Evolutionary conservation across 208 protist genomes (phyloP).

Genomic region (Trypanosoma avium): DNA sequence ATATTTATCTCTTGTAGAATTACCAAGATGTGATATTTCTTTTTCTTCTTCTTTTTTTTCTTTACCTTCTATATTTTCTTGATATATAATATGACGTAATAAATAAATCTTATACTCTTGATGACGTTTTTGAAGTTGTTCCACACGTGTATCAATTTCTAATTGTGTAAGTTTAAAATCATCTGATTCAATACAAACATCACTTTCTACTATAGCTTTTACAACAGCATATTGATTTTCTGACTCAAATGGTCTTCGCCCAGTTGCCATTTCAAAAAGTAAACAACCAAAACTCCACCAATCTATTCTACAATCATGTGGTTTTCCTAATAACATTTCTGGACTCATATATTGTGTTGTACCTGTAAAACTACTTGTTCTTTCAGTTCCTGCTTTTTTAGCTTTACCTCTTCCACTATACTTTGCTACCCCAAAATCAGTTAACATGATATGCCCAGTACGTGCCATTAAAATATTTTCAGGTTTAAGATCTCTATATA

Average conservation of each 20-base stretch:
- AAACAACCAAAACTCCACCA: constrained; percentile 96
- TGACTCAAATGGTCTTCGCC: constrained; percentile 74
- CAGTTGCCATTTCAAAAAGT: constrained; percentile 95
- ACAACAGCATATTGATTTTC: constrained; percentile 66
- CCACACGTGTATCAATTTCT: constrained; percentile 66
- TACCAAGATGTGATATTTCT: background rate
- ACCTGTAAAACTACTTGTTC: constrained; percentile 90
- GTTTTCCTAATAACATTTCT: constrained; percentile 84
- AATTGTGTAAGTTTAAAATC: constrained; percentile 76
- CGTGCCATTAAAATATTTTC: constrained; percentile 93
- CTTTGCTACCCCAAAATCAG: constrained; percentile 96
- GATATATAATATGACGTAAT: background rate
- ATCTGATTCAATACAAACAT: constrained; percentile 44
- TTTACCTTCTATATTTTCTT: background rate
- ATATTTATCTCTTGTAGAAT: background rate
- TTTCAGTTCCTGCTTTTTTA: constrained; percentile 21
- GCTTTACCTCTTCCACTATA: constrained; percentile 28
- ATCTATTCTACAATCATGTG: constrained; percentile 91
- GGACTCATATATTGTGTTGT: constrained; percentile 96
- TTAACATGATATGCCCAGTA: constrained; percentile 92
- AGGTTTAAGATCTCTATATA: constrained; percentile 94
- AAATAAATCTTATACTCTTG: constrained; percentile 20
- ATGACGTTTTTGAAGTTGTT: constrained; percentile 65
- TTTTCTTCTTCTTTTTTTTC: background rate
- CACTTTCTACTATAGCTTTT: constrained; percentile 71